Evolutionary conservation across 75 land plant species (phyloP).

Genomic region (Sequoia sempervirens): DNA sequence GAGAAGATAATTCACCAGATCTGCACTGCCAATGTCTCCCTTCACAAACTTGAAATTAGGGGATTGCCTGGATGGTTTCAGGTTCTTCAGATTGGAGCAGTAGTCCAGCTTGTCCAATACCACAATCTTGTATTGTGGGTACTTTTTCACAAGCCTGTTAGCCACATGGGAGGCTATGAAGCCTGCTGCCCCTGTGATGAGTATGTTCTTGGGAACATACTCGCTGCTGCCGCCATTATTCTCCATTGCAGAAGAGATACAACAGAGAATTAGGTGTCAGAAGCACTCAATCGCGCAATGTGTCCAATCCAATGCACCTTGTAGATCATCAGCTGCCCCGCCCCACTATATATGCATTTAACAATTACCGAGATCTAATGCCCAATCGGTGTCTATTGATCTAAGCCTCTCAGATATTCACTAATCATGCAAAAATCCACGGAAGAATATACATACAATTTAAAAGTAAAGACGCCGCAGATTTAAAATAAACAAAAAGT

Average conservation of each 20-base stretch:
- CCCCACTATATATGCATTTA: too few species aligned
- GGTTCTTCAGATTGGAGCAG: slow-evolving; percentile 71
- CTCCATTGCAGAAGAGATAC: slow-evolving; percentile 3
- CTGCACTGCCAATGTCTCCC: slow-evolving; percentile 77
- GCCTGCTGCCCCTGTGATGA: slow-evolving; percentile 75
- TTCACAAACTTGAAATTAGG: slow-evolving; percentile 72
- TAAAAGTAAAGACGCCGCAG: too few species aligned
- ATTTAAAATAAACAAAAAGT: too few species aligned
- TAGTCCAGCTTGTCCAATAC: slow-evolving; percentile 79
- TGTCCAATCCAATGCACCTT: neutral
- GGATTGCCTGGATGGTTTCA: slow-evolving; percentile 45
- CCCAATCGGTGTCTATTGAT: too few species aligned
- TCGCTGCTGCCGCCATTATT: neutral
- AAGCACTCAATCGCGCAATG: neutral
- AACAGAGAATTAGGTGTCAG: neutral
- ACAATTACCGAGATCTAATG: too few species aligned
- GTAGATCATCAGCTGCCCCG: neutral
- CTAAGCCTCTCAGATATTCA: too few species aligned
- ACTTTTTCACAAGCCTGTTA: slow-evolving; percentile 52
- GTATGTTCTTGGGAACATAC: slow-evolving; percentile 48
- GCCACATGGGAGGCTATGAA: slow-evolving; percentile 76
- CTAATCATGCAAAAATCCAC: too few species aligned
- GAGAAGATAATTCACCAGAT: slow-evolving; percentile 72
- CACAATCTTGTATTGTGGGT: slow-evolving; percentile 73
- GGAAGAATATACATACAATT: too few species aligned